Evolutionary conservation across 805 yeast species (phyloP), one percentile per base, ranked within the genome.

Genomic region (Cephaloascus albidus): DNA sequence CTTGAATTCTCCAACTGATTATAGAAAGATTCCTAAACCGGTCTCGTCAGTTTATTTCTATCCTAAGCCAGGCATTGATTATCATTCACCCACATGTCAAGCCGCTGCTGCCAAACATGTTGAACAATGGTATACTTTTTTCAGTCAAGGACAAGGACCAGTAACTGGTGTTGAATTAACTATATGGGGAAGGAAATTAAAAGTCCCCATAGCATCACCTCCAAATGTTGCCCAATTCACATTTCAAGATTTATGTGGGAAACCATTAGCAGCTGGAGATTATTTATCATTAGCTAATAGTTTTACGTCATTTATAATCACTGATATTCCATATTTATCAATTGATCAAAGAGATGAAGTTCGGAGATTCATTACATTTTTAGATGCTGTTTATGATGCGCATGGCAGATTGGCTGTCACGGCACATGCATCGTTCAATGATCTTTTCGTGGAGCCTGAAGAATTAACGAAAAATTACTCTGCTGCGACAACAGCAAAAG

Each of bases 321-420:
- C 97, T 0, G 97, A 93, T 54, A 88, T 93, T 34, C 98, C 98
- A 10, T 80, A 80, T 45, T 61, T 93, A 52, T 78, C 94, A 17
- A 70, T 83, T 10, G 72, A 81, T 48, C 82, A 77, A 36, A 73
- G 96, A 45, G 97, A 93, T 52, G 73, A 81, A 47, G 86, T 89
- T 18, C 72, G 97, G 53, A 68, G 98, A 50, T 90, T 93, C 54
- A 93, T 93, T 57, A 93, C 96, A 0, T 93, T 93, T 50, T 61
- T 93, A 40, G 98, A 93, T 58, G 97, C 98, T 0, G 94, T 89
- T 3, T 93, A 93, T 57, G 97, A 93, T 58, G 82, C 82, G 40
- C 89, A 86, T 49, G 85, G 94, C 8, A 73, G 88, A 52, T 63
- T 93, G 14, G 95, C 95, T 1, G 90, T 88, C 27, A 87, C 97